Evolutionary conservation across 2,329 filamentous ascomycete species (phyloP), one percentile per base, ranked within the genome.

Genomic region (Uncinocarpus reesii): DNA sequence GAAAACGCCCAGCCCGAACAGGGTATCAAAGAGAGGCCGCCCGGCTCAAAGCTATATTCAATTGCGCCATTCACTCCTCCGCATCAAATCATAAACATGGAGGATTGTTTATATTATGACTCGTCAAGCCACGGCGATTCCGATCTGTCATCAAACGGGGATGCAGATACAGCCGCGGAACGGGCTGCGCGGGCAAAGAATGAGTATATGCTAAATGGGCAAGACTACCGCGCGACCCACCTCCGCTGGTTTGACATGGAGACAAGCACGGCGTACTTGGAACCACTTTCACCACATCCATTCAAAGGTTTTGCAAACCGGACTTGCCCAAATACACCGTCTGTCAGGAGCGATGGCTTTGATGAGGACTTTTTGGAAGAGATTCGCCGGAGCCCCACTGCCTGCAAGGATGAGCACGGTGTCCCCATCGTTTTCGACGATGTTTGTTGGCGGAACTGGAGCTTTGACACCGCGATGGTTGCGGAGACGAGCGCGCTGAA

Each of bases 231-330:
- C 28, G 7, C 4, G 11, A 36, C 10, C n/a, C 34, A 37, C 10
- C 1, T 38, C 20, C 5, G 7, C 15, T 37, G 29, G 29, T 16
- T 46, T 7, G 34, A 46, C 24, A 4, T 20, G 16, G 15, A 13
- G 7, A 10, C 38, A 16, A 16, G 32, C 7, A 29, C 21, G 7
- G 3, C 2, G 2, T 35, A 20, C 15, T 23, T 24, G 6, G 10
- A 15, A 3, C n/a, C 15, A 24, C 45, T 49, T 21, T 23, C 20
- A 6, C 47, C 47, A 4, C 24, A 44, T 16, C 41, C 47, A 16
- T 44, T 44, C 34, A 43, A 43, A 8, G 20, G n/a, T 6, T 38
- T 28, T 34, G 21, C 23, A 4, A 26, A 21, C 11, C 15, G 18
- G n/a, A 13, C 16, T 13, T 4, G 11, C 4, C 40, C 20, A 7